Percentiles rank a stretch among this genome's conserved stretches.
These are phyloP conservation scores for Candolleomyces efflorescens DNA, from an alignment of 768 basidiomycete genomes.

Conservation along the genomic window DNA sequence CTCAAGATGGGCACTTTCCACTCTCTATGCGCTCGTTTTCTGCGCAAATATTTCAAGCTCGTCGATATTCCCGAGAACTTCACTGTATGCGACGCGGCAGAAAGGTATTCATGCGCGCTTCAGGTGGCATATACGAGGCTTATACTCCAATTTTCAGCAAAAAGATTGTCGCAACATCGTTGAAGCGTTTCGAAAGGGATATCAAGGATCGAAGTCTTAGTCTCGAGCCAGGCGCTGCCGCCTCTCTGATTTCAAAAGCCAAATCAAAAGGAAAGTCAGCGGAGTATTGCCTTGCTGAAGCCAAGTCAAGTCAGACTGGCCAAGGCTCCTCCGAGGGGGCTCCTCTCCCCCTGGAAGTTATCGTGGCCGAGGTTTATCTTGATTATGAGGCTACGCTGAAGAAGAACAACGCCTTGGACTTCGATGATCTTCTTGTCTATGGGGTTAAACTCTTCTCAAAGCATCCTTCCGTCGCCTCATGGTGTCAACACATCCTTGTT, in stretches of 20 bases:
- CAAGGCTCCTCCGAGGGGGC: slow-evolving; percentile 6
- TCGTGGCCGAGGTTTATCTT: slow-evolving; percentile 52
- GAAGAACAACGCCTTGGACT: slow-evolving; percentile 72
- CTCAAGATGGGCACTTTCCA: slow-evolving; percentile 79
- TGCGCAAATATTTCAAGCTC: slow-evolving; percentile 57
- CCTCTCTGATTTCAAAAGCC: slow-evolving; percentile 69
- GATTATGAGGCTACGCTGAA: slow-evolving; percentile 63
- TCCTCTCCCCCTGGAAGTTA: slow-evolving; percentile 19
- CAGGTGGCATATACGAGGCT: background rate
- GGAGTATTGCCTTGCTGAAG: slow-evolving; percentile 35
- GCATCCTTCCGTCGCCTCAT: slow-evolving; percentile 20
- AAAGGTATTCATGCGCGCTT: slow-evolving; percentile 45
- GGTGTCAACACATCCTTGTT: slow-evolving; percentile 25
- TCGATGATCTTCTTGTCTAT: slow-evolving; percentile 46
- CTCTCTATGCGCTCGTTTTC: slow-evolving; percentile 65
- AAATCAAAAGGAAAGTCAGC: slow-evolving; percentile 63
- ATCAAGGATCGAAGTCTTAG: slow-evolving; percentile 43
- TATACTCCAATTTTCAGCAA: slow-evolving; percentile 41
- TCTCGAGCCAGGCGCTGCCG: slow-evolving; percentile 50
- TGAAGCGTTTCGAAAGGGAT: slow-evolving; percentile 52
- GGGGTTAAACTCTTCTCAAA: slow-evolving; percentile 14
- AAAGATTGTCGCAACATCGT: slow-evolving; percentile 54
- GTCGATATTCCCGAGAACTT: slow-evolving; percentile 71
- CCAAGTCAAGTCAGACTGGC: slow-evolving; percentile 11
- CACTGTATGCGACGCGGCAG: slow-evolving; percentile 77